Percentiles rank a stretch among this genome's conserved stretches.
Conservation (phyloP, 2,329 filamentous ascomycete genomes). For the Penicillium glabrum region DNA sequence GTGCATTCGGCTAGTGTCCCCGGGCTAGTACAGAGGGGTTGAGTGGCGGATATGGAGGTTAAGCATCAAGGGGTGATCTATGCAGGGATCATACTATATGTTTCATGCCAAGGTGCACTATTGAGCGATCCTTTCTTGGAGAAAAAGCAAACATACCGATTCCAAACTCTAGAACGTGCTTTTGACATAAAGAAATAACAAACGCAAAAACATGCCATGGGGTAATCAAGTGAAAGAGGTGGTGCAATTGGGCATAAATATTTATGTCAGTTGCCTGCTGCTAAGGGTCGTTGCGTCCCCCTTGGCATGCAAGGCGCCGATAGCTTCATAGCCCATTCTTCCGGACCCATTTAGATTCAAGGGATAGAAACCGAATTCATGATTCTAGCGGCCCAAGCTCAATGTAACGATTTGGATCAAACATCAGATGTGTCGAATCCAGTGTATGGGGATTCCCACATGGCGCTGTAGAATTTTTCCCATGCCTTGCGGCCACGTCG, state of each 20-base stretch:
- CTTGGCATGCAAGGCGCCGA: slow-evolving; percentile 23
- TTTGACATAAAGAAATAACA: not conserved
- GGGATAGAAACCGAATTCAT: slow-evolving; percentile 11
- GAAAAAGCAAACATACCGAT: not conserved
- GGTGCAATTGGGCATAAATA: not conserved
- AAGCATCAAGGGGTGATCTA: slow-evolving; percentile 11
- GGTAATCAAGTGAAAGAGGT: not conserved
- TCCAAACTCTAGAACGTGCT: not conserved
- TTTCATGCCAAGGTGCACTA: not conserved
- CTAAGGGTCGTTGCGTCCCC: slow-evolving; percentile 7
- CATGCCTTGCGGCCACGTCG: slow-evolving; percentile 25
- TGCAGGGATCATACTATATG: slow-evolving; percentile 5
- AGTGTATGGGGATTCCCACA: slow-evolving; percentile 17
- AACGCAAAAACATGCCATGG: not conserved
- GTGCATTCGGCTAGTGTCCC: not conserved
- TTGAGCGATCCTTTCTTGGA: not conserved
- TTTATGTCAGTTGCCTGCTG: slow-evolving; percentile 6
- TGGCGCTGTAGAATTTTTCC: slow-evolving; percentile 15
- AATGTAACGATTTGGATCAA: slow-evolving; percentile 7
- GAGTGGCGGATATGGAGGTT: not conserved
- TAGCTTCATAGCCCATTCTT: slow-evolving; percentile 17
- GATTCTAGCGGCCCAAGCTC: not conserved
- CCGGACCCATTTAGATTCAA: slow-evolving; percentile 10
- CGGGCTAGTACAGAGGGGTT: slow-evolving; percentile 1
- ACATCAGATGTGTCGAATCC: slow-evolving; percentile 18